phyloP scores from a whole-genome alignment of 805 yeast species.

The Metahyphopichia silvanorum region DNA sequence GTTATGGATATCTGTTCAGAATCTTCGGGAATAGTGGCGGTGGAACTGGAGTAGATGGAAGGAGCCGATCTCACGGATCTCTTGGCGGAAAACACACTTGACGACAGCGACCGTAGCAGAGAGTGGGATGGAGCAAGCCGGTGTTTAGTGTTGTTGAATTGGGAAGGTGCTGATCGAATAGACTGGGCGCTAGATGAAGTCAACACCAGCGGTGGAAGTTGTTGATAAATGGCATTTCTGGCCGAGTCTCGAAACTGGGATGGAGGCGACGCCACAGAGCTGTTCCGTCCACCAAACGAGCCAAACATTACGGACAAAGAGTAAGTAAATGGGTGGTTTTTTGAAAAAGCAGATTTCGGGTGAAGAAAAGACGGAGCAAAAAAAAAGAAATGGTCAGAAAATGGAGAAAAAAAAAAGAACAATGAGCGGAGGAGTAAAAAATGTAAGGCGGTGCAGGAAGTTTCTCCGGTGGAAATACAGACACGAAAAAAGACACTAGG shows the following conservation, averaged over 20 bases:
- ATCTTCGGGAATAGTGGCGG: slow-evolving; percentile 46
- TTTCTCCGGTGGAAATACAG: too few relatives aligned
- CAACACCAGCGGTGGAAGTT: slow-evolving; percentile 28
- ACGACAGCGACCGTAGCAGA: slow-evolving; percentile 32
- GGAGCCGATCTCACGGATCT: slow-evolving; percentile 43
- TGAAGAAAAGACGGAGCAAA: not conserved
- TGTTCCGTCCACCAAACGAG: slow-evolving; percentile 21
- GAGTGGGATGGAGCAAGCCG: not conserved
- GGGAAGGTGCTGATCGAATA: slow-evolving; percentile 40
- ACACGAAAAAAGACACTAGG: too few relatives aligned
- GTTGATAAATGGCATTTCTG: slow-evolving; percentile 42
- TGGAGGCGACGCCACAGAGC: slow-evolving; percentile 28
- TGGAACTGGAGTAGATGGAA: slow-evolving; percentile 36
- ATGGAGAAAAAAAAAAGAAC: not conserved
- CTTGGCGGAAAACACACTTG: slow-evolving; percentile 34
- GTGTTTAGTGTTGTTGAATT: slow-evolving; percentile 15
- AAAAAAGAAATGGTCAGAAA: not conserved
- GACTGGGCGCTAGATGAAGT: slow-evolving; percentile 25
- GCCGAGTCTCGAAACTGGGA: slow-evolving; percentile 40
- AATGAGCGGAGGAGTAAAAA: too few relatives aligned
- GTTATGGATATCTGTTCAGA: slow-evolving; percentile 40
- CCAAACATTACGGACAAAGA: slow-evolving; percentile 29
- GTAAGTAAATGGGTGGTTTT: not conserved
- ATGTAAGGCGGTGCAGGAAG: too few relatives aligned
- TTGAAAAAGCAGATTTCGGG: too few relatives aligned